Percentiles rank a stretch among this genome's conserved stretches.
phyloP scores from a whole-genome alignment of 345 rosid species.

The Chamaenerion angustifolium region DNA sequence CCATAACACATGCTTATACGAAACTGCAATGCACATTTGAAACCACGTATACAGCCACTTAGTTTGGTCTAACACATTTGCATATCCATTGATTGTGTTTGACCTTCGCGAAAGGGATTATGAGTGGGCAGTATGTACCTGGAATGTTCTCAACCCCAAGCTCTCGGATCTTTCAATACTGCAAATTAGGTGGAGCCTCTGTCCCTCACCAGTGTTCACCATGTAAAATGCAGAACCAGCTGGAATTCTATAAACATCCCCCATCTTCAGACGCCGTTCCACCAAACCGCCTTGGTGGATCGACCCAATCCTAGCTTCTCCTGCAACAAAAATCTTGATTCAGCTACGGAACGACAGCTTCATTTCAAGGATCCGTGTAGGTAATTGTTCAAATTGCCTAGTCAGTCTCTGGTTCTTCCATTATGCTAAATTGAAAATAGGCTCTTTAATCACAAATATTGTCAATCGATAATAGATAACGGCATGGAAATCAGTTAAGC shows the following conservation, averaged over 20 bases:
- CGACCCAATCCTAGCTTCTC: conserved; percentile 69
- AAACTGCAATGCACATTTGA: too few relatives aligned
- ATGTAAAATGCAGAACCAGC: conserved; percentile 82
- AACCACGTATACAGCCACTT: background rate
- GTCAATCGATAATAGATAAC: too few relatives aligned
- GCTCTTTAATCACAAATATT: too few relatives aligned
- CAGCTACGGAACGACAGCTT: background rate
- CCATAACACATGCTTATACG: too few relatives aligned
- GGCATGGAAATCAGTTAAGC: too few relatives aligned
- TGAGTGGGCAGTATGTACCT: conserved; percentile 22
- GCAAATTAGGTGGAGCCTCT: conserved; percentile 56
- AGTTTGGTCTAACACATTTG: background rate
- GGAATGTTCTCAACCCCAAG: conserved; percentile 44
- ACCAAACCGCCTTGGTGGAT: conserved; percentile 37
- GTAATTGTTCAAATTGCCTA: too few relatives aligned
- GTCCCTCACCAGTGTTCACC: conserved; percentile 41
- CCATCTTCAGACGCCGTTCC: conserved; percentile 37
- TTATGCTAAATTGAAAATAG: too few relatives aligned
- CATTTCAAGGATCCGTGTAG: background rate
- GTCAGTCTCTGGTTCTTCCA: too few relatives aligned
- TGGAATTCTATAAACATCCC: conserved; percentile 50
- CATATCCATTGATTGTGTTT: background rate
- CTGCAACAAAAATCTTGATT: conserved; percentile 18
- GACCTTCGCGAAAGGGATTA: background rate
- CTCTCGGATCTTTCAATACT: conserved; percentile 70